Evolutionary conservation across 768 basidiomycete species (phyloP).

Genomic region (Tricholomella constricta): DNA sequence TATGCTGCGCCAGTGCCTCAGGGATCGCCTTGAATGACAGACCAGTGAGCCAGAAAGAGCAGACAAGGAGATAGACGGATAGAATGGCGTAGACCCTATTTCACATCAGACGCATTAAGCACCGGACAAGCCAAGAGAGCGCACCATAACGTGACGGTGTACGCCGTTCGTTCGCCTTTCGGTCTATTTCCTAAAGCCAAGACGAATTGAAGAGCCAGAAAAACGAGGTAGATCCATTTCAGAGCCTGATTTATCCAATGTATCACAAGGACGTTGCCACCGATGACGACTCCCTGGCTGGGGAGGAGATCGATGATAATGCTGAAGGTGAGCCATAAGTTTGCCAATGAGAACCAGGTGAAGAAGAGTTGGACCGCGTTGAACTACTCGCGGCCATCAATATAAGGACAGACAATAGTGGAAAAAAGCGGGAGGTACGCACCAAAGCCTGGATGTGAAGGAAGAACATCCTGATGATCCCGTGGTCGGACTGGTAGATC

Average conservation of each 20-base stretch:
- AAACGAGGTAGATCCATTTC: slow-evolving; percentile 88
- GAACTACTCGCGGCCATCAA: slow-evolving; percentile 67
- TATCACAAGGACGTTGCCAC: slow-evolving; percentile 71
- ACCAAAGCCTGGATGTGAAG: slow-evolving; percentile 92
- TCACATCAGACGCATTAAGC: neutral
- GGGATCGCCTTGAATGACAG: slow-evolving; percentile 73
- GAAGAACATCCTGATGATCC: slow-evolving; percentile 91
- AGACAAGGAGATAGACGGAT: slow-evolving; percentile 80
- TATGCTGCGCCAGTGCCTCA: slow-evolving; percentile 41
- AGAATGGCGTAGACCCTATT: slow-evolving; percentile 83
- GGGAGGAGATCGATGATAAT: slow-evolving; percentile 92
- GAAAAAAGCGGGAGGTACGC: slow-evolving; percentile 26
- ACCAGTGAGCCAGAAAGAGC: slow-evolving; percentile 83
- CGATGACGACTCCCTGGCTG: slow-evolving; percentile 53
- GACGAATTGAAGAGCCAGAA: slow-evolving; percentile 67
- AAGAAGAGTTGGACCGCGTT: slow-evolving; percentile 84
- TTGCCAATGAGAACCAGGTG: slow-evolving; percentile 92
- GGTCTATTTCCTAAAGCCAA: slow-evolving; percentile 77
- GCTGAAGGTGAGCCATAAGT: slow-evolving; percentile 92
- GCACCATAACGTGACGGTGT: slow-evolving; percentile 76
- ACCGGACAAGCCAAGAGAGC: slow-evolving; percentile 13
- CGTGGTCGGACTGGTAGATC: slow-evolving; percentile 85
- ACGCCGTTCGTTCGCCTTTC: slow-evolving; percentile 80
- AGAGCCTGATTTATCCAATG: slow-evolving; percentile 84
- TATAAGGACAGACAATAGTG: neutral